Evolutionary conservation across 129 eudicot species (phyloP), one percentile per base, ranked within the genome.

Genomic region (Solidago caesia): DNA sequence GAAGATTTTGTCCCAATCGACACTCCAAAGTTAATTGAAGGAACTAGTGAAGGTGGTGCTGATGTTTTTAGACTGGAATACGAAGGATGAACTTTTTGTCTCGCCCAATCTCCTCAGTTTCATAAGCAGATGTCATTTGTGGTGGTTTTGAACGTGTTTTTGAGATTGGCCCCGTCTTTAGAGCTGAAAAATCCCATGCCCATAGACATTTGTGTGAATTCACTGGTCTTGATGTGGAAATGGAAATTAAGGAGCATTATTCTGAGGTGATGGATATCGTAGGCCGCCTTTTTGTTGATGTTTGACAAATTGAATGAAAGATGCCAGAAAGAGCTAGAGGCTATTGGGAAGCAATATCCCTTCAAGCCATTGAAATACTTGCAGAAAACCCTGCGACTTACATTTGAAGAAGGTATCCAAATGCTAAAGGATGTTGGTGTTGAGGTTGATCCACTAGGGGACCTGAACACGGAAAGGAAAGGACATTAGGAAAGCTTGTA

Each of bases 251-350:
- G 45, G 86, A 88, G 71, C 89, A 84, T 73, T 91, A 91, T 68
- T 77, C 86, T 9, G 97, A 91, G 97, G 97, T 88, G 75, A 91
- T 91, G 97, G 95, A 91, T 79, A 61, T 88, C 9, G 91, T 91
- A 56, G 97, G 84, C 53, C 75, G 80, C 7, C 77, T 91, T 15
- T 91, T 91, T 81, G 89, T 91, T 21, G 76, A 83, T 91, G 83
- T 91, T 91, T 76, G 95, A 91, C 76, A 61, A 72, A 62, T 75
- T 91, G 83, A 91, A 86, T 78, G 83, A 83, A 71, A 89, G 14
- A 29, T 87, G 90, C 80, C 75, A 81, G 45, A 83, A 85, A 71
- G 85, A 79, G 83, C 85, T 90, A 45, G 88, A 83, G 67, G 86
- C 90, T 59, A 80, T 90, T 64, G 76, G 86, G 8, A 87, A 51